Evolutionary conservation across 2,329 filamentous ascomycete species (phyloP).

Genomic region (Teratosphaeria pseudoeucalypti): DNA sequence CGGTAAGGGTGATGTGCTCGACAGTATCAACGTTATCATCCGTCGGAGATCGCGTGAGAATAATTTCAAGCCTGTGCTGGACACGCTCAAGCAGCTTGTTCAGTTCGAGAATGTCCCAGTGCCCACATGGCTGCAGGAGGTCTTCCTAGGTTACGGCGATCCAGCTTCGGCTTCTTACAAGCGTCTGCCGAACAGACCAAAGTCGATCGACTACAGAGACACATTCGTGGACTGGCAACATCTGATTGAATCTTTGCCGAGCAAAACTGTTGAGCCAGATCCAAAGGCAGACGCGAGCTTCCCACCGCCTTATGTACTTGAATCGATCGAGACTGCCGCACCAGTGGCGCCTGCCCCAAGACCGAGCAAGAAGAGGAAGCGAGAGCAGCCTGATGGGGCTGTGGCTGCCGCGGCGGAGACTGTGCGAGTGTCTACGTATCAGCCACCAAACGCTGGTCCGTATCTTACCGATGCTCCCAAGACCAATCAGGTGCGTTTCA

Average conservation of each 20-base stretch:
- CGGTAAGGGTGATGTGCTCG: constrained; percentile 71
- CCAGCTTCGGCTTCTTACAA: constrained; percentile 80
- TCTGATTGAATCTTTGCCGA: constrained; percentile 78
- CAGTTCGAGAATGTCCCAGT: constrained; percentile 69
- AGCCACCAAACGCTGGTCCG: constrained; percentile 76
- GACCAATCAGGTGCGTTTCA: constrained; percentile 77
- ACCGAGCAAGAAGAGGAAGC: constrained; percentile 75
- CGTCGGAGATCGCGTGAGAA: constrained; percentile 81
- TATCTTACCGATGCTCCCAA: constrained; percentile 79
- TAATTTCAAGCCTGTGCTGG: constrained; percentile 89
- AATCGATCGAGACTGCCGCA: constrained; percentile 38
- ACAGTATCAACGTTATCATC: constrained; percentile 73
- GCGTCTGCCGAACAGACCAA: constrained; percentile 65
- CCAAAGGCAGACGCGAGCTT: constrained; percentile 64
- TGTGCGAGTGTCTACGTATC: constrained; percentile 80
- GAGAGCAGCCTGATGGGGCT: constrained; percentile 59
- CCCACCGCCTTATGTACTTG: constrained; percentile 76
- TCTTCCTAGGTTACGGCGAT: constrained; percentile 95
- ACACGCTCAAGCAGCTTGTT: constrained; percentile 79
- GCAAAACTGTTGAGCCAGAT: constrained; percentile 71
- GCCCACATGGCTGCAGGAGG: constrained; percentile 87
- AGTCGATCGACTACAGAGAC: constrained; percentile 78
- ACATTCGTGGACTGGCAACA: constrained; percentile 96
- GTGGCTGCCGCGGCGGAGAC: constrained; percentile 46
- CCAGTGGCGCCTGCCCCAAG: constrained; percentile 39